Conservation (phyloP, 78 protist species). For the Dictyostelium brefeldianum region DNA sequence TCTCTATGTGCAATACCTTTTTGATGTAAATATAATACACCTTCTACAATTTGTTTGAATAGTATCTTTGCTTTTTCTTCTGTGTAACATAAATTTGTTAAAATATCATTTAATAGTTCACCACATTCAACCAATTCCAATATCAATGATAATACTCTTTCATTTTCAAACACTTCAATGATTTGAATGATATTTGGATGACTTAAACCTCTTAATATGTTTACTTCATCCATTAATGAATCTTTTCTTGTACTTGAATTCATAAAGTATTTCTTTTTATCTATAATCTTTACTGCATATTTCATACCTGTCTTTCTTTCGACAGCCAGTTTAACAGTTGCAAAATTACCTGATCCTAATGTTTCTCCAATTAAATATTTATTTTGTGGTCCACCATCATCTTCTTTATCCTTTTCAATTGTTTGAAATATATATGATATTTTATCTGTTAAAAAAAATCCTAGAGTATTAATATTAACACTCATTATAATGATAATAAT, state of each 20-base stretch:
- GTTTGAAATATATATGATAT: slow-evolving; percentile 56
- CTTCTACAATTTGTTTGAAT: slow-evolving; percentile 80
- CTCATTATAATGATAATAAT: not conserved
- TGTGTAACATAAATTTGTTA: slow-evolving; percentile 7
- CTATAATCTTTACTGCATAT: slow-evolving; percentile 82
- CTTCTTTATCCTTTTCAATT: slow-evolving; percentile 57
- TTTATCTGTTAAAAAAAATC: not conserved
- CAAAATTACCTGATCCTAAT: slow-evolving; percentile 83
- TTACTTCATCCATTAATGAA: slow-evolving; percentile 86
- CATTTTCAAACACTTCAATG: slow-evolving; percentile 73
- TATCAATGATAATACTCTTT: slow-evolving; percentile 51
- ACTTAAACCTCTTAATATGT: slow-evolving; percentile 44
- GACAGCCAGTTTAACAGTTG: slow-evolving; percentile 81
- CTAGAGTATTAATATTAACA: not conserved
- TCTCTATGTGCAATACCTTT: slow-evolving; percentile 85
- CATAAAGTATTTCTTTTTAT: slow-evolving; percentile 81
- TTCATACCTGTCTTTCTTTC: slow-evolving; percentile 70
- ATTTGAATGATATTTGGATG: slow-evolving; percentile 81
- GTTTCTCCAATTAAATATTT: slow-evolving; percentile 73
- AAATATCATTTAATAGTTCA: slow-evolving; percentile 68
- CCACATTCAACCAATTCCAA: slow-evolving; percentile 79
- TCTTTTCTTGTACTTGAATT: slow-evolving; percentile 62
- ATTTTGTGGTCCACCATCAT: slow-evolving; percentile 66
- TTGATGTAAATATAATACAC: slow-evolving; percentile 80
- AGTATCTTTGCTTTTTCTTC: slow-evolving; percentile 57